These are phyloP conservation scores for Yamadazyma takamatsuzukensis DNA, from an alignment of 805 yeast genomes.

Conservation along the genomic window DNA sequence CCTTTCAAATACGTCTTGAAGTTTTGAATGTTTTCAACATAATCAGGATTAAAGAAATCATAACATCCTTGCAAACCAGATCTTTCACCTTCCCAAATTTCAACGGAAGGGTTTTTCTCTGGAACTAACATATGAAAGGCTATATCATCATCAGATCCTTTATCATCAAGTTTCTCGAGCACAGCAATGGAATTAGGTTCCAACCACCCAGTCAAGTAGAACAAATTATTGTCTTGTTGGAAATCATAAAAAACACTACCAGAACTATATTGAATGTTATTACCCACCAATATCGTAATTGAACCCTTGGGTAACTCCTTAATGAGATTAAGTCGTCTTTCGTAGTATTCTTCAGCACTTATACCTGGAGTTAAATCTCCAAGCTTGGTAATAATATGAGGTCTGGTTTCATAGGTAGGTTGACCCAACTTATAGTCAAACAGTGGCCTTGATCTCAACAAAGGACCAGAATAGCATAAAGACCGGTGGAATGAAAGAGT, in stretches of 20 bases:
- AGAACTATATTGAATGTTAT: conserved; percentile 70
- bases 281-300: conserved; percentile 72
- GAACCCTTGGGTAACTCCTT: conserved; percentile 57
- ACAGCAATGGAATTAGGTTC: conserved; percentile 79
- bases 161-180: conserved; percentile 56
- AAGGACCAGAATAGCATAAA: background rate
- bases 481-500: background rate
- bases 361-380: conserved; percentile 91
- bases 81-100: conserved; percentile 93
- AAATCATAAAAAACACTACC: conserved; percentile 90
- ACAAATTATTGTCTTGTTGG: conserved; percentile 88
- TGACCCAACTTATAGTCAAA: conserved; percentile 73
- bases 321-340: conserved; percentile 62
- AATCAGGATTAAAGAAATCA: conserved; percentile 86
- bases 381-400: conserved; percentile 58
- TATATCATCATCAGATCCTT: conserved; percentile 45
- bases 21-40: conserved; percentile 49
- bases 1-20: conserved; percentile 42
- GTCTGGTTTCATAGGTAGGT: conserved; percentile 82
- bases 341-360: conserved; percentile 74
- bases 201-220: conserved; percentile 85
- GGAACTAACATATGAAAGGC: conserved; percentile 80
- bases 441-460: conserved; percentile 21
- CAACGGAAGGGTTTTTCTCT: conserved; percentile 70
- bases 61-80: conserved; percentile 81